These are phyloP conservation scores for Wickerhamomyces xylosicus DNA, from an alignment of 805 yeast genomes.

Conservation along the genomic window DNA sequence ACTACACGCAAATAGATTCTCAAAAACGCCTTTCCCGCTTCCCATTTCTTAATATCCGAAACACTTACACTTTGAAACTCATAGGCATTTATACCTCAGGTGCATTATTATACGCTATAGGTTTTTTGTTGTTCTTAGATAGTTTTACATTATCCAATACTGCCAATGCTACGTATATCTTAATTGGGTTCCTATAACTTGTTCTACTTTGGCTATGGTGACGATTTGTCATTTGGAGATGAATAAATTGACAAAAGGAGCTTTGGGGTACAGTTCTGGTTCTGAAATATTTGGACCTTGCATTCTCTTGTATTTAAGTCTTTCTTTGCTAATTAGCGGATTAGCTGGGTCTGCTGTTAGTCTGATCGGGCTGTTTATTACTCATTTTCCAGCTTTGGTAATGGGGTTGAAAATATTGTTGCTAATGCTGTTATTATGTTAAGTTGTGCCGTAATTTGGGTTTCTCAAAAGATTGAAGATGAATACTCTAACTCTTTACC, in stretches of 20 bases:
- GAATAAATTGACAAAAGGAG: conserved; percentile 26
- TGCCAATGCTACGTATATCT: conserved; percentile 74
- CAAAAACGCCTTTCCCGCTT: conserved; percentile 53
- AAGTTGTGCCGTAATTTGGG: conserved; percentile 85
- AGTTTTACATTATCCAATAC: conserved; percentile 80
- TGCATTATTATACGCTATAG: conserved; percentile 68
- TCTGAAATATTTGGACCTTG: conserved; percentile 43
- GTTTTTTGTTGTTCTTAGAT: conserved; percentile 84
- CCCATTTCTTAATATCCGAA: conserved; percentile 55
- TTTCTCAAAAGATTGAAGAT: conserved; percentile 92
- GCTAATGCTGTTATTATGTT: conserved; percentile 73
- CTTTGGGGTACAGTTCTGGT: conserved; percentile 3
- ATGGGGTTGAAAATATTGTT: conserved; percentile 90
- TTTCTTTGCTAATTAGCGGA: conserved; percentile 89
- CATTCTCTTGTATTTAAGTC: conserved; percentile 81
- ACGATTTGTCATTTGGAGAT: conserved; percentile 41
- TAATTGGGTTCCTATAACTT: conserved; percentile 92
- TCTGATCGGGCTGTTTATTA: conserved; percentile 70
- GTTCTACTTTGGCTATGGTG: conserved; percentile 84
- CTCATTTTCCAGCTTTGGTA: conserved; percentile 84
- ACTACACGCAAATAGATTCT: too few relatives aligned
- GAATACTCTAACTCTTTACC: conserved; percentile 91
- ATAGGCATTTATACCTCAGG: conserved; percentile 70
- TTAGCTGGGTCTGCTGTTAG: conserved; percentile 87
- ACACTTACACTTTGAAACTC: conserved; percentile 59